Evolutionary conservation across 1,139 yeast genomes (phyloP).

Genomic region (Groenewaldozyma auringiensis): DNA sequence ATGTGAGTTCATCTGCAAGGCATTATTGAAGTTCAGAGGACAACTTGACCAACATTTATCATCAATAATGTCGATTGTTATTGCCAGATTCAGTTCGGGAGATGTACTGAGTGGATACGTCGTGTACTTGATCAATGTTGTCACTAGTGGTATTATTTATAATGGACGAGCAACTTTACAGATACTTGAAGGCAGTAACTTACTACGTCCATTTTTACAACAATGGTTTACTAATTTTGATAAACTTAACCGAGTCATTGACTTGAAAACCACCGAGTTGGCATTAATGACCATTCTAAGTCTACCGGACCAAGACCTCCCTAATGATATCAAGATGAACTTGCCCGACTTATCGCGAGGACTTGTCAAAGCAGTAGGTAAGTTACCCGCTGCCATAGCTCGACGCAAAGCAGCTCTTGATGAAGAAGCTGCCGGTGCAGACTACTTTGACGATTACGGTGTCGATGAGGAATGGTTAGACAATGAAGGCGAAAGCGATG

Average conservation of each 20-base stretch:
- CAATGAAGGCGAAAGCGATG: conserved; percentile 37
- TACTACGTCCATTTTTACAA: conserved; percentile 47
- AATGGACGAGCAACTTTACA: conserved; percentile 50
- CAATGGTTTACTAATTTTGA: conserved; percentile 61
- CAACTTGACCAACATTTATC: conserved; percentile 31
- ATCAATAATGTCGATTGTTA: conserved; percentile 33
- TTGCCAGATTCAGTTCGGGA: conserved; percentile 19
- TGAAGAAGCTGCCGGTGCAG: conserved; percentile 45
- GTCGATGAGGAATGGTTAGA: conserved; percentile 42
- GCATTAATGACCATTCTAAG: conserved; percentile 50
- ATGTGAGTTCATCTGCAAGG: conserved; percentile 34
- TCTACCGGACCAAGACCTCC: conserved; percentile 35
- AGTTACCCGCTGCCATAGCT: conserved; percentile 64
- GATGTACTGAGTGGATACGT: conserved; percentile 37
- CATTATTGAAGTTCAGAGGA: conserved; percentile 5
- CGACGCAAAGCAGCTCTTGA: conserved; percentile 46
- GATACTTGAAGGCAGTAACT: conserved; percentile 42
- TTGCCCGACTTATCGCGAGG: conserved; percentile 40
- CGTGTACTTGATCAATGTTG: conserved; percentile 56
- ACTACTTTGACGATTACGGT: conserved; percentile 25
- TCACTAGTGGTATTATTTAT: conserved; percentile 58
- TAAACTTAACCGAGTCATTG: conserved; percentile 64
- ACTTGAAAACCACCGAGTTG: conserved; percentile 64
- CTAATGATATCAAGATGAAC: conserved; percentile 25
- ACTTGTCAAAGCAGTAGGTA: conserved; percentile 44